Evolutionary conservation across 495 filamentous ascomycete species (phyloP), one percentile per base, ranked within the genome.

Genomic region (Hypoxylon trugodes): DNA sequence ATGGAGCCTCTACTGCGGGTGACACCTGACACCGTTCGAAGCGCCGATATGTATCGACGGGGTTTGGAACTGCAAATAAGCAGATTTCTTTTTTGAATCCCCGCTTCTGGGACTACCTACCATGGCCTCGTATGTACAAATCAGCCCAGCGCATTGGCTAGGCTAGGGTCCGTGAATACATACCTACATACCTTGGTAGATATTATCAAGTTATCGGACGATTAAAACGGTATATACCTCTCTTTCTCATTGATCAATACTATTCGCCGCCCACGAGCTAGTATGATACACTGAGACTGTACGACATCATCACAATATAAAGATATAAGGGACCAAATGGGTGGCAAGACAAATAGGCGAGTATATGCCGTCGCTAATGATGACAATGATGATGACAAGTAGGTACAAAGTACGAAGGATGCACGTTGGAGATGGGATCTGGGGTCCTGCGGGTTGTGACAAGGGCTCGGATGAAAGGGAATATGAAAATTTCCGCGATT

Each of bases 391-490:
- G 19, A 32, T 35, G 19, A 51, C 12, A 5, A 21, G 43, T 33
- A 50, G 57, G 32, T 66, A 60, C 56, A 50, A 56, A 48, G 42
- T 59, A 65, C 43, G 43, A 13, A 54, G 42, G 35, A 43, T 51
- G 40, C 38, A 24, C 37, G 13, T 56, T 66, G 47, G 51, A 51
- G 64, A 61, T 56, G 46, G 41, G 41, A 67, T 67, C 64, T 67
- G 57, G 48, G 64, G 64, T 54, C 49, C 49, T 52, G 58, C 33
- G 24, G 48, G 47, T 32, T 41, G 24, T 25, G 59, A 40, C 52
- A 57, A 67, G 64, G 64, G 58, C 30, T 58, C 64, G 64, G 64
- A 62, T 62, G 63, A 67, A 62, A 67, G 58, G 64, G 58, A 54
- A 62, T 53, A 62, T 59, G 64, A 62, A 67, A 67, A 62, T 59